phyloP scores from a whole-genome alignment of 116 monocot genomes.

The Cymodocea nodosa region DNA sequence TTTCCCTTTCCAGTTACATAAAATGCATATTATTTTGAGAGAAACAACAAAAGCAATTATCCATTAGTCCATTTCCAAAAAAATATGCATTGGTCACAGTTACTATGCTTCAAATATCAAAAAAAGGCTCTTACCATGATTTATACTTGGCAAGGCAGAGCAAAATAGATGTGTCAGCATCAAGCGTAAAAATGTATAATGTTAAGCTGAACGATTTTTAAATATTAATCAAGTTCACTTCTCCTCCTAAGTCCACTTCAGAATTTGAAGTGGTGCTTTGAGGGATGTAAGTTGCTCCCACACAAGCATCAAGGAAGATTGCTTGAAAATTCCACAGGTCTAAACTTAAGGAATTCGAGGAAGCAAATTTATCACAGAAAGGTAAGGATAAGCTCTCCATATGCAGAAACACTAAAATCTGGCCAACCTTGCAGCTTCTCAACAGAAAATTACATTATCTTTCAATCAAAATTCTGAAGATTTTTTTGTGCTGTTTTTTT shows the following conservation, averaged over 20 bases:
- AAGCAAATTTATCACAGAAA: neutral
- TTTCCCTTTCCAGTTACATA: too few species aligned
- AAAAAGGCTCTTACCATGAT: too few species aligned
- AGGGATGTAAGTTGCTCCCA: neutral
- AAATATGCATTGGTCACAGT: too few species aligned
- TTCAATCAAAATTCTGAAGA: neutral
- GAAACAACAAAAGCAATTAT: too few species aligned
- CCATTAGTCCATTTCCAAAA: too few species aligned
- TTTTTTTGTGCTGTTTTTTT: neutral
- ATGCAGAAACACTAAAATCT: neutral
- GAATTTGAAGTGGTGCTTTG: neutral
- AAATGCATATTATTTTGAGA: too few species aligned
- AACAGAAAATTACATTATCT: neutral
- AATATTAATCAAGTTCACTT: too few species aligned
- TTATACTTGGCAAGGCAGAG: too few species aligned
- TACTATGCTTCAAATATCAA: too few species aligned
- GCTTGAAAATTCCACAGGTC: neutral
- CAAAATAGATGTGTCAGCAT: neutral
- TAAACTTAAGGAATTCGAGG: neutral
- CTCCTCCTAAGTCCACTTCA: neutral
- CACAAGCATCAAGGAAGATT: neutral
- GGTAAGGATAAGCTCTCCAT: neutral
- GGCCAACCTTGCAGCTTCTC: neutral
- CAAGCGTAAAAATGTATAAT: neutral
- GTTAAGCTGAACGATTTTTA: neutral